Percentiles rank a stretch among this genome's conserved stretches.
These are phyloP conservation scores for Butyriboletus loyo DNA, from an alignment of 768 basidiomycete genomes.

Conservation along the genomic window DNA sequence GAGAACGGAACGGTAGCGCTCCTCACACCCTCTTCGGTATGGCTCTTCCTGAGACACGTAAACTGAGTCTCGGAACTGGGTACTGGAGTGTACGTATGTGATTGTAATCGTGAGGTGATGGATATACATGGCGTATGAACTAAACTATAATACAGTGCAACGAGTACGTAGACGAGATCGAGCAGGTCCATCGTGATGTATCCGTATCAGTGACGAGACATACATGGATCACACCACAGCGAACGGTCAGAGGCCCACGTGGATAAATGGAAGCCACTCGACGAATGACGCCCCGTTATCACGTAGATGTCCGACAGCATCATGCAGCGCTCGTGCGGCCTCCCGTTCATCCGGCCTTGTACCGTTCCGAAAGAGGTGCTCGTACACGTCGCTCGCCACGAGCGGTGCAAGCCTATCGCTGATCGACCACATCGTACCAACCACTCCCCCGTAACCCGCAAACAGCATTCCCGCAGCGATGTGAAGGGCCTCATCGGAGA, in stretches of 20 bases:
- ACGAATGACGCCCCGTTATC: background rate
- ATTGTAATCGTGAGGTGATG: too few relatives aligned
- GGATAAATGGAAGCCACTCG: background rate
- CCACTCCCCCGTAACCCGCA: slow-evolving; percentile 31
- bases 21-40: background rate
- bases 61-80: too few relatives aligned
- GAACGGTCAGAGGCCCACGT: too few relatives aligned
- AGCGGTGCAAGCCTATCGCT: slow-evolving; percentile 35
- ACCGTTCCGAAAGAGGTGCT: background rate
- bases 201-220: too few relatives aligned
- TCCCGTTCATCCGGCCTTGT: background rate
- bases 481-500: slow-evolving; percentile 39
- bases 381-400: slow-evolving; percentile 34
- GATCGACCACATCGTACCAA: slow-evolving; percentile 46
- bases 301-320: background rate
- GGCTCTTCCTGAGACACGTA: background rate
- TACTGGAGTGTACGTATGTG: too few relatives aligned
- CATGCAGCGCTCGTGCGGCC: slow-evolving; percentile 2
- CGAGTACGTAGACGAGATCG: too few relatives aligned
- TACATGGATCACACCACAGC: too few relatives aligned
- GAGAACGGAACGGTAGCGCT: background rate
- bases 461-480: slow-evolving; percentile 41
- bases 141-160: too few relatives aligned
- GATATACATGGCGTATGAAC: too few relatives aligned
- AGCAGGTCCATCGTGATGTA: too few relatives aligned